A percentile compares a stretch with the other conserved stretches of the same genome.
Conservation (phyloP, 2,329 filamentous ascomycete species). For the Aureobasidium sp. region DNA sequence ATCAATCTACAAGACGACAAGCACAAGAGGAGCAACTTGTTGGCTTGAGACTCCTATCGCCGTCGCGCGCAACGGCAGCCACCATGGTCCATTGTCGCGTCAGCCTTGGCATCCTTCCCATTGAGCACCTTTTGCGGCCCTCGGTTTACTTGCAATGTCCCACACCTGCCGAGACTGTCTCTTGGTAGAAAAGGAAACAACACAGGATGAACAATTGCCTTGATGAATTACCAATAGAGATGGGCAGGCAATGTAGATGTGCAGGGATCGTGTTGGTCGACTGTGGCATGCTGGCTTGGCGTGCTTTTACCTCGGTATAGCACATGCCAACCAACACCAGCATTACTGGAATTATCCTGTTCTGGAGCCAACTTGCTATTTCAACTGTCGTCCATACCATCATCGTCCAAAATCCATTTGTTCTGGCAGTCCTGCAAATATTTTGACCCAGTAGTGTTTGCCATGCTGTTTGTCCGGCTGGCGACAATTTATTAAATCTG, state of each 20-base stretch:
- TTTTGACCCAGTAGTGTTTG: not conserved
- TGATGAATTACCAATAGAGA: not conserved
- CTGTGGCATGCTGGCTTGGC: not conserved
- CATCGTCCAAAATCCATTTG: not conserved
- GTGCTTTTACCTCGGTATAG: not conserved
- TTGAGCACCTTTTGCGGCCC: not conserved
- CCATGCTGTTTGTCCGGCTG: not conserved
- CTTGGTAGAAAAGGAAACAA: not conserved
- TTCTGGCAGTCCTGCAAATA: not conserved
- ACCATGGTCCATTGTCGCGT: constrained; percentile 6
- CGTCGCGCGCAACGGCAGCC: not conserved
- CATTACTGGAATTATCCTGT: not conserved
- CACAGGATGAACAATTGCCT: not conserved
- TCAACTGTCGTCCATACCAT: not conserved
- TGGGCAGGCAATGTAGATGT: not conserved
- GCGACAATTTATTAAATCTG: not conserved
- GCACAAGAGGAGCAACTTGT: not conserved
- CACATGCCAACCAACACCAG: not conserved
- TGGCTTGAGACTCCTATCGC: not conserved
- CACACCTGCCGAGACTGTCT: not conserved
- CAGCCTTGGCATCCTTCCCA: not conserved
- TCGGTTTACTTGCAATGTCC: not conserved
- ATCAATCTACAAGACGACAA: not conserved
- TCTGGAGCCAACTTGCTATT: not conserved
- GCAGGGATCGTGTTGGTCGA: not conserved